Evolutionary conservation across 1,139 yeast genomes (phyloP).

Genomic region (Magnusiomyces tetraspermus): DNA sequence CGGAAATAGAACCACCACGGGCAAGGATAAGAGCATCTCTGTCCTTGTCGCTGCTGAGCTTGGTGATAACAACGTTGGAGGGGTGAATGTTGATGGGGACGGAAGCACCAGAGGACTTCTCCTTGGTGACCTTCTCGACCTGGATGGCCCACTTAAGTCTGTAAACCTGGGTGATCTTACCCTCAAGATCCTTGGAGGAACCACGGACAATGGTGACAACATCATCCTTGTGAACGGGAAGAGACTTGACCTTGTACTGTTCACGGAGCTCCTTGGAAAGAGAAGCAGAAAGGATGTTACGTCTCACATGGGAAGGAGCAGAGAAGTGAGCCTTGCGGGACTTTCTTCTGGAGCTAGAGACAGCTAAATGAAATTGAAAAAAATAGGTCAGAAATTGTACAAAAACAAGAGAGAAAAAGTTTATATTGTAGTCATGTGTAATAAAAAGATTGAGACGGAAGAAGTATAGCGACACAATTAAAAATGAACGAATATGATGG

Average conservation of each 20-base stretch:
- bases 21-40: conserved; percentile 94
- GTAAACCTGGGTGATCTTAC: conserved; percentile 96
- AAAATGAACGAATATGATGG: too few relatives aligned
- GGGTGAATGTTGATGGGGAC: conserved; percentile 98
- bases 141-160: conserved; percentile 96
- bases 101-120: conserved; percentile 97
- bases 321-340: conserved; percentile 99
- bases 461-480: too few relatives aligned
- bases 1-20: conserved; percentile 60
- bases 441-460: too few relatives aligned
- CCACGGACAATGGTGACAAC: conserved; percentile 96
- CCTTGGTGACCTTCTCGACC: conserved; percentile 95
- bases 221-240: conserved; percentile 98
- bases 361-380: too few relatives aligned
- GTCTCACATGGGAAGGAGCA: conserved; percentile 95
- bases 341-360: conserved; percentile 98
- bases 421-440: too few relatives aligned
- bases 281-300: conserved; percentile 95
- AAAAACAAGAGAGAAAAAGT: not conserved
- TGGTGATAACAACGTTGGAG: conserved; percentile 98
- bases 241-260: conserved; percentile 90
- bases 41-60: conserved; percentile 96
- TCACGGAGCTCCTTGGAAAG: conserved; percentile 98
- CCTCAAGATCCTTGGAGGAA: conserved; percentile 99
- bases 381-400: conserved; percentile 2